phyloP scores from a whole-genome alignment of 1,284 basidiomycete species.

The Ceratobasidium sp. region DNA sequence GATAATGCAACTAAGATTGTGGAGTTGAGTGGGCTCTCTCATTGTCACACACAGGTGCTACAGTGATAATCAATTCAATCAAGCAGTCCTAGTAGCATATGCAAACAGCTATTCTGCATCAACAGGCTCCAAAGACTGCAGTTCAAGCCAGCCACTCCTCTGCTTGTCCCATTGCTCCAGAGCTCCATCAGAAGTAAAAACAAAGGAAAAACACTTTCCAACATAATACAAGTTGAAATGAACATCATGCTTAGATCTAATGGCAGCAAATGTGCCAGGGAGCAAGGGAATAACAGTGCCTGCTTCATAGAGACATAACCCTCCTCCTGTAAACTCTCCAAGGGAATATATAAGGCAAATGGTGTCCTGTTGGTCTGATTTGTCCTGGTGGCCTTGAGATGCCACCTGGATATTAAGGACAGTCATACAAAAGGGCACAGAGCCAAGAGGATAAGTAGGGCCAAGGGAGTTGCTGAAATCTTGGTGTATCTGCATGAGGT shows the following conservation, averaged over 20 bases:
- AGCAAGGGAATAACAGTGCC: not conserved
- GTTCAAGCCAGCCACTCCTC: not conserved
- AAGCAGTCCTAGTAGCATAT: too few species aligned
- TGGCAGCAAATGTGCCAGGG: not conserved
- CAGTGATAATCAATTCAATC: too few species aligned
- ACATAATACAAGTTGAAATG: constrained; percentile 16
- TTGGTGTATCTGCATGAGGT: constrained; percentile 2
- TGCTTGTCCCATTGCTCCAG: not conserved
- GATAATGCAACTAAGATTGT: too few species aligned
- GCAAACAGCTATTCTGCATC: too few species aligned
- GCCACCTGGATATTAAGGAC: constrained; percentile 1
- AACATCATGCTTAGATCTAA: not conserved
- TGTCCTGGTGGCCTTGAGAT: not conserved
- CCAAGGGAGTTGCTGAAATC: not conserved
- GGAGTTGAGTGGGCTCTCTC: too few species aligned
- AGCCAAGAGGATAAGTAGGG: not conserved
- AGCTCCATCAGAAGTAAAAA: constrained; percentile 9
- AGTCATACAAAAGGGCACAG: constrained; percentile 7
- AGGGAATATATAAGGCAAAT: constrained; percentile 1
- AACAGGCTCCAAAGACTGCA: not conserved
- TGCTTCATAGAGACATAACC: not conserved
- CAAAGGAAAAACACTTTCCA: not conserved
- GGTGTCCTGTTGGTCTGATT: not conserved
- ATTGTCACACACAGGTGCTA: too few species aligned
- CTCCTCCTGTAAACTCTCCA: not conserved